These are phyloP conservation scores for Trichoderma koningii DNA, from an alignment of 2,329 filamentous ascomycete genomes.

Conservation along the genomic window DNA sequence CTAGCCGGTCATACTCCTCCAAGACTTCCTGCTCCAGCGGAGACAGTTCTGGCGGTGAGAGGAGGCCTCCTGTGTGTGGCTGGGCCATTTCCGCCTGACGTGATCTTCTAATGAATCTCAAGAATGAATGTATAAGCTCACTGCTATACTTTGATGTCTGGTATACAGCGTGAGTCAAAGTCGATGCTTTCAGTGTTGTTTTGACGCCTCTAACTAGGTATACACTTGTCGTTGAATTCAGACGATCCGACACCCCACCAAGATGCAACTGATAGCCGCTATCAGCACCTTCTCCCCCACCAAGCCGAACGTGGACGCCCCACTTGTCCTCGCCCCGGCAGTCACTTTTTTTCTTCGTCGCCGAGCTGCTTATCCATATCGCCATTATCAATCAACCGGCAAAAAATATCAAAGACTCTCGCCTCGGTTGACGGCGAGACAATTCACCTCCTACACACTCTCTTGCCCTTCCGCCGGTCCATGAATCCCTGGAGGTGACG, in stretches of 20 bases:
- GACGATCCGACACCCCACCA: too few relatives aligned
- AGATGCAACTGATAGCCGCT: neutral
- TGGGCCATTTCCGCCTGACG: slow-evolving; percentile 28
- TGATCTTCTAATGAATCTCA: too few relatives aligned
- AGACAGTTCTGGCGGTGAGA: slow-evolving; percentile 61
- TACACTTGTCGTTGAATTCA: too few relatives aligned
- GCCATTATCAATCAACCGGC: slow-evolving; percentile 11
- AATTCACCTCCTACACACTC: slow-evolving; percentile 21
- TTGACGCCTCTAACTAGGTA: too few relatives aligned
- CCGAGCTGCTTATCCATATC: slow-evolving; percentile 27
- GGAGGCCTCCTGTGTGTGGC: slow-evolving; percentile 33
- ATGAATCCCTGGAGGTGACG: slow-evolving; percentile 41
- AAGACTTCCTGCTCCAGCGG: slow-evolving; percentile 91
- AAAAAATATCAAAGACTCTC: slow-evolving; percentile 9
- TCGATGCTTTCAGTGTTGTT: too few relatives aligned
- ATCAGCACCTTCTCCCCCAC: neutral
- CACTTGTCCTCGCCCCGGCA: slow-evolving; percentile 27
- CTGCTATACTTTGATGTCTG: too few relatives aligned
- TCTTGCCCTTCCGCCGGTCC: neutral
- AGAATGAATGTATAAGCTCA: too few relatives aligned
- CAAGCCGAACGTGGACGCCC: neutral
- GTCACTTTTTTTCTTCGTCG: slow-evolving; percentile 23
- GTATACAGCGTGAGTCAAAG: too few relatives aligned
- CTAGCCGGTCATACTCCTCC: slow-evolving; percentile 85
- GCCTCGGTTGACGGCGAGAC: neutral